Conservation (phyloP, 768 basidiomycete species). For the Rhizopogon sp. region DNA sequence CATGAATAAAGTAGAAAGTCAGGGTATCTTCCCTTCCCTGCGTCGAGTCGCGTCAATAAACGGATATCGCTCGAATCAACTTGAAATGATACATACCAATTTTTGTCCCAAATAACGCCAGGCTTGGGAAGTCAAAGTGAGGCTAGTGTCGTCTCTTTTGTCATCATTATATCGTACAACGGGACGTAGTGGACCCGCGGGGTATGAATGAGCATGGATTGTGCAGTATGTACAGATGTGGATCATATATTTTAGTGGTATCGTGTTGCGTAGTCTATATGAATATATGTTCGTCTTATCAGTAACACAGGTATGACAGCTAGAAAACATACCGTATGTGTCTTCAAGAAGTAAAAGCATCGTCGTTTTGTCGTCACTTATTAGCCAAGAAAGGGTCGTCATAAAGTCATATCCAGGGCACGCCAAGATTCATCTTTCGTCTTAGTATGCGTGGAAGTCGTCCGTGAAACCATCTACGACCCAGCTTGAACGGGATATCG, state of each 20-base stretch:
- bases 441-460: background rate
- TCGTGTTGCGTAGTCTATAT: slow-evolving; percentile 6
- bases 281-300: background rate
- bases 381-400: background rate
- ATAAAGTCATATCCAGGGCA: background rate
- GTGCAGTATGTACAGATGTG: background rate
- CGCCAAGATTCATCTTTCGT: background rate
- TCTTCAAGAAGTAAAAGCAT: background rate
- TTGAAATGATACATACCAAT: background rate
- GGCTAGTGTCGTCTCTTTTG: background rate
- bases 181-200: slow-evolving; percentile 10
- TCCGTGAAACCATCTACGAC: background rate
- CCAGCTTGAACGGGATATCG: slow-evolving; percentile 8
- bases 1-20: background rate
- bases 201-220: background rate
- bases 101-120: background rate
- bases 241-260: background rate
- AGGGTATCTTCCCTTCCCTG: background rate
- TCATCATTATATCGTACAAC: slow-evolving; percentile 18
- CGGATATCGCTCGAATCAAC: background rate
- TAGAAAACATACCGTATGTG: slow-evolving; percentile 5
- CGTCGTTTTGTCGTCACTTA: background rate
- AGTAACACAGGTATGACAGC: background rate
- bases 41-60: background rate
- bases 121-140: background rate